These are phyloP conservation scores for Elaeagnus macrophylla DNA, from an alignment of 306 rosid species.

Conservation along the genomic window DNA sequence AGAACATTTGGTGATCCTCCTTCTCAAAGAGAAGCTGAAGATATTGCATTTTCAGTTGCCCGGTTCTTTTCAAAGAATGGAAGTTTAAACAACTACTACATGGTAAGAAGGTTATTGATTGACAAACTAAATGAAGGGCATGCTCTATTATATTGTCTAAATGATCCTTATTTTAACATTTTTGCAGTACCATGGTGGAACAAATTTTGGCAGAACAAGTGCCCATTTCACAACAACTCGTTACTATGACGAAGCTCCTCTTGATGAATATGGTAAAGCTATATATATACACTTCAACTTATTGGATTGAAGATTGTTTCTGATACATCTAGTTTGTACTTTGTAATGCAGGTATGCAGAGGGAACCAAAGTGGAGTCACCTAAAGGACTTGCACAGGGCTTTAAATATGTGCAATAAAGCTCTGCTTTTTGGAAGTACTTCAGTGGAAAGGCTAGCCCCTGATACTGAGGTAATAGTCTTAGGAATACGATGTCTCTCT, in stretches of 20 bases:
- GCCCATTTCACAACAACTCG: slow-evolving; percentile 64
- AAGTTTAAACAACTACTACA: slow-evolving; percentile 66
- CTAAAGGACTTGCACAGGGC: slow-evolving; percentile 67
- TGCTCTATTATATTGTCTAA: too few relatives aligned
- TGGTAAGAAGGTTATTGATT: slow-evolving; percentile 37
- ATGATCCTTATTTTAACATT: slow-evolving; percentile 4
- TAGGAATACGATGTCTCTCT: too few relatives aligned
- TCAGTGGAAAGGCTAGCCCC: slow-evolving; percentile 24
- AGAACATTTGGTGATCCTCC: slow-evolving; percentile 72
- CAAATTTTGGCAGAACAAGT: slow-evolving; percentile 73
- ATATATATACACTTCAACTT: too few relatives aligned
- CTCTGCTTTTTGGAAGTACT: slow-evolving; percentile 42
- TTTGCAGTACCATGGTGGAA: slow-evolving; percentile 91
- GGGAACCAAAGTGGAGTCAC: slow-evolving; percentile 91
- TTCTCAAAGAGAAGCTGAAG: slow-evolving; percentile 78
- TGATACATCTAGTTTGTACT: not conserved
- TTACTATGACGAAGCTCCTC: slow-evolving; percentile 93
- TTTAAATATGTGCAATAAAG: slow-evolving; percentile 49
- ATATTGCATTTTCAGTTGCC: slow-evolving; percentile 70
- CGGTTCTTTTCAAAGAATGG: slow-evolving; percentile 82
- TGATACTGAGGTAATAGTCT: slow-evolving; percentile 37
- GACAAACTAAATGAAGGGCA: not conserved
- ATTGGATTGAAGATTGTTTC: not conserved
- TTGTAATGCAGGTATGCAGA: slow-evolving; percentile 37
- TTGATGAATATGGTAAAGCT: slow-evolving; percentile 64